Evolutionary conservation across 2,329 filamentous ascomycete genomes (phyloP), one percentile per base, ranked within the genome.

Genomic region (Pseudogymnoascus sp.): DNA sequence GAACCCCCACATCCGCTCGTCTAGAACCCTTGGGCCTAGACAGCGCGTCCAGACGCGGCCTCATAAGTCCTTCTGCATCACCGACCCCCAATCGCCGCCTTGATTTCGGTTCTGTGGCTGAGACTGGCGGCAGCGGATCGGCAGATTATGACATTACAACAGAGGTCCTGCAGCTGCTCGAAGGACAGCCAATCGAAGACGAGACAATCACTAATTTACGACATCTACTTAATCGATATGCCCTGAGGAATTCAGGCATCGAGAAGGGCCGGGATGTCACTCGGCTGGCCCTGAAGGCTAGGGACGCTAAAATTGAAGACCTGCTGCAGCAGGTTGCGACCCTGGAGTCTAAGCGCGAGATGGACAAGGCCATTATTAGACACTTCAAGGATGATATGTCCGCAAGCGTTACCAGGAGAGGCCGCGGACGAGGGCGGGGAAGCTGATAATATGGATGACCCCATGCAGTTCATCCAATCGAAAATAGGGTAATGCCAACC

Each of bases 221-320:
- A 0, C 65, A 68, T 23, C 69, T 83, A 6, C 77, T 90, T 34
- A 78, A 80, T 37, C 81, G 76, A 51, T 80, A 90, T 67, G 82
- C 84, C 14, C 75, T 86, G 62, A 81, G 80, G 62, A 79, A 81
- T 0, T 83, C 82, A 69, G 90, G 89, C 0, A 79, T 90, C 19
- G 79, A 80, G 41, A 82, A 82, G 66, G 88, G 88, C 0, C 79
- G 89, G 2, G 89, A 93, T 65, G 82, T 88, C 6, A 81, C 83
- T 3, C 77, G 90, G n/a, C 74, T 83, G 7, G 83, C 81, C 3
- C 71, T 90, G 36, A 86, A 84, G 71, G 79, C 80, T 4, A 87
- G 86, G 67, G 87, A 93, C 78, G 75, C 84, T 72, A 77, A 86
- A 77, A 78, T 89, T 73, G 75, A 81, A 74, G 79, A 90, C 74